A percentile compares a stretch with the other conserved stretches of the same genome.
Conservation (phyloP, 1,284 basidiomycete species). For the Mycosarcoma maydis region DNA sequence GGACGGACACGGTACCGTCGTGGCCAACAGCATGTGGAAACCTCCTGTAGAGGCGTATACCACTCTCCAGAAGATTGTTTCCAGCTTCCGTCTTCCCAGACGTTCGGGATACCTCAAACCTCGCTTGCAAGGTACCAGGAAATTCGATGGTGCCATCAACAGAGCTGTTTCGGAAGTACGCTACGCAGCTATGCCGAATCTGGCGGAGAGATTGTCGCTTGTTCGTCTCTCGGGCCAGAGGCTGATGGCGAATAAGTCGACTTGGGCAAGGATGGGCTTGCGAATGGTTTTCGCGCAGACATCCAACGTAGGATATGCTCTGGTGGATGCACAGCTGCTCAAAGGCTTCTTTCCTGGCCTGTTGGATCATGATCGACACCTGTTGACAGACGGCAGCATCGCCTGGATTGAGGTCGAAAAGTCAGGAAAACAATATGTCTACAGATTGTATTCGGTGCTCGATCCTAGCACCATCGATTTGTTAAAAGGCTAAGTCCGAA, state of each 20-base stretch:
- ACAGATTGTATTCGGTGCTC: conserved; percentile 3
- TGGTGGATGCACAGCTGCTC: conserved; percentile 5
- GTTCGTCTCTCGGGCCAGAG: background rate
- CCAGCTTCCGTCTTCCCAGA: background rate
- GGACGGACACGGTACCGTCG: background rate
- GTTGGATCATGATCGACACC: background rate
- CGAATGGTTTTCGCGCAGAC: conserved; percentile 6
- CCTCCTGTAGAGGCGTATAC: background rate
- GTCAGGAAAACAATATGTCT: background rate
- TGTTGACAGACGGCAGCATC: background rate
- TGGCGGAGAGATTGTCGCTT: background rate
- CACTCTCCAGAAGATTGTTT: background rate
- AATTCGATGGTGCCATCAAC: background rate
- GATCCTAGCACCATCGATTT: background rate
- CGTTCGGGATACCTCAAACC: background rate
- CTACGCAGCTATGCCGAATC: background rate
- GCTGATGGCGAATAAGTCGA: background rate
- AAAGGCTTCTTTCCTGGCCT: conserved; percentile 3
- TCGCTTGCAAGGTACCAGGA: background rate
- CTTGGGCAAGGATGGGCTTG: conserved; percentile 1
- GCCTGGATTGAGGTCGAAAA: conserved; percentile 7
- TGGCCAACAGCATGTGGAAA: background rate
- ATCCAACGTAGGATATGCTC: background rate
- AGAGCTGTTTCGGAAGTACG: background rate
- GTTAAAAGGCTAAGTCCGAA: background rate